A percentile compares a stretch with the other conserved stretches of the same genome.
Conservation (phyloP, 192 early-diverging fungal species). For the Endogone sp. region DNA sequence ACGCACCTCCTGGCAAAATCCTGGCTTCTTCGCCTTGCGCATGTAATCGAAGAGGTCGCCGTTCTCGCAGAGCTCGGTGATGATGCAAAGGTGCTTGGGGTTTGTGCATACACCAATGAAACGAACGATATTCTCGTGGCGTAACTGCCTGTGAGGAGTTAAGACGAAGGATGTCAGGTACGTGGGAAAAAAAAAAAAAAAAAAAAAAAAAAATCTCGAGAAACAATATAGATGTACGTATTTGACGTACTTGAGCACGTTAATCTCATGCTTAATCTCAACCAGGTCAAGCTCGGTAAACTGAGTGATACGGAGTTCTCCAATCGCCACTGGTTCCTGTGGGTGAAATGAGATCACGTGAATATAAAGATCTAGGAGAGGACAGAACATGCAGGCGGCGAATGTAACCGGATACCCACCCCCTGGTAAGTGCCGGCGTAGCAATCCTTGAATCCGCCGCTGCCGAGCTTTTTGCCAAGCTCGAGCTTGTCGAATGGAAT, state of each 20-base stretch:
- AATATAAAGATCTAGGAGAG: not conserved
- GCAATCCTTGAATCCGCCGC: conserved; percentile 79
- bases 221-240: too few species aligned
- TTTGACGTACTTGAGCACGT: conserved; percentile 66
- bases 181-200: too few species aligned
- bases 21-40: conserved; percentile 53
- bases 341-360: not conserved
- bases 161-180: too few species aligned
- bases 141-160: conserved; percentile 68
- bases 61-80: conserved; percentile 71
- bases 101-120: conserved; percentile 74
- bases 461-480: conserved; percentile 63
- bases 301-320: conserved; percentile 61
- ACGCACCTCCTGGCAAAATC: conserved; percentile 55
- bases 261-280: conserved; percentile 74
- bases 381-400: not conserved
- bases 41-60: conserved; percentile 76
- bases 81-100: conserved; percentile 59
- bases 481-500: conserved; percentile 57
- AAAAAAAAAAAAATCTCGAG: too few species aligned
- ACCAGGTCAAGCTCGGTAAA: conserved; percentile 65
- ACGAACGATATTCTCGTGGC: conserved; percentile 69
- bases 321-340: conserved; percentile 66
- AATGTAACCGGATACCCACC: conserved; percentile 19
- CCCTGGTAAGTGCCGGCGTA: conserved; percentile 61